phyloP scores from a whole-genome alignment of 176 grass and related monocot species.

The Juncus effusus region DNA sequence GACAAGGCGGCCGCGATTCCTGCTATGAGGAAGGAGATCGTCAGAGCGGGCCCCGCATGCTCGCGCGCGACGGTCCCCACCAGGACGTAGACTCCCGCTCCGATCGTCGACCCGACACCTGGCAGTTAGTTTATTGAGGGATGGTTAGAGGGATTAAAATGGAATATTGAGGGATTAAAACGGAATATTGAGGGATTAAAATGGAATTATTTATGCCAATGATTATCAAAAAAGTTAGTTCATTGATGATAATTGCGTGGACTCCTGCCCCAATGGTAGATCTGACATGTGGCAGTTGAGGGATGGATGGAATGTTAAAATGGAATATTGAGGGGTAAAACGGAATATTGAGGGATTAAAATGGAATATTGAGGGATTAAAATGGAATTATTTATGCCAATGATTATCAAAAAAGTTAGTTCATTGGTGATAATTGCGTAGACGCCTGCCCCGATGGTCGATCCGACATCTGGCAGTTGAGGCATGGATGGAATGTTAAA shows the following conservation, averaged over 20 bases:
- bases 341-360: no score
- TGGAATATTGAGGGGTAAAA: no score
- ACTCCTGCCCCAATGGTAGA: constrained; percentile 75
- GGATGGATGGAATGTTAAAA: background rate
- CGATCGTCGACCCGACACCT: constrained; percentile 87
- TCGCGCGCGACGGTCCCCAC: constrained; percentile 74
- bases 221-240: no score
- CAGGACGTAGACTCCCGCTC: constrained; percentile 80
- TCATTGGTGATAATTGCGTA: constrained; percentile 23
- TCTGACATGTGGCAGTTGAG: constrained; percentile 55
- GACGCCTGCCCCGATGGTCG: constrained; percentile 71
- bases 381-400: no score
- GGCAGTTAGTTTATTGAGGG: background rate
- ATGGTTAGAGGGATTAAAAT: background rate
- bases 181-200: no score
- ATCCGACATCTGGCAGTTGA: constrained; percentile 62
- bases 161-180: no score
- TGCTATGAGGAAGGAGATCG: constrained; percentile 78
- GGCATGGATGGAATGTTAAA: background rate
- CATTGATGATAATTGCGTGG: constrained; percentile 22
- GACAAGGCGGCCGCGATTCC: constrained; percentile 77
- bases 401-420: no score
- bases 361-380: no score
- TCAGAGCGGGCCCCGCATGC: constrained; percentile 63
- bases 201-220: no score